Conservation (phyloP, 345 rosid species). For the Camelina laxa region DNA sequence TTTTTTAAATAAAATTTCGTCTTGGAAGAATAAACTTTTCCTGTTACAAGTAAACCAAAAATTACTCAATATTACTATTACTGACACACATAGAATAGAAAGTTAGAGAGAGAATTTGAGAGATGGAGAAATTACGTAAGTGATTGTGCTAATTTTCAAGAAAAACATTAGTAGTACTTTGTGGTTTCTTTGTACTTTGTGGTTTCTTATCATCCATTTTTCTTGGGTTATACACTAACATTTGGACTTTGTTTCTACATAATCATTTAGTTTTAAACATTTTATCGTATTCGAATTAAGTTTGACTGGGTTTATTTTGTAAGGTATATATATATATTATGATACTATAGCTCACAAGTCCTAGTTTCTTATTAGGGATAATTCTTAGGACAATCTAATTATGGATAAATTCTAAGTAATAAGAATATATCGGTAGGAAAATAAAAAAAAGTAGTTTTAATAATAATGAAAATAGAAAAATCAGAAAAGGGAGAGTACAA, state of each 20-base stretch:
- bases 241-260: constrained; percentile 1
- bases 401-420: constrained; percentile 2
- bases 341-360: background rate
- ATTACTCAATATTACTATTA: constrained; percentile 48
- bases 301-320: background rate
- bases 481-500: constrained; percentile 40
- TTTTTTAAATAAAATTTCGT: background rate
- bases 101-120: constrained; percentile 42
- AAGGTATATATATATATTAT: background rate
- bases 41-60: constrained; percentile 49
- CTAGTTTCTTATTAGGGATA: constrained; percentile 14
- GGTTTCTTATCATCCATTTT: constrained; percentile 44
- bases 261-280: background rate
- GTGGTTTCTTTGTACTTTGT: constrained; percentile 41
- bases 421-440: background rate
- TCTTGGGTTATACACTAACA: constrained; percentile 8
- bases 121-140: constrained; percentile 31
- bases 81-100: constrained; percentile 48
- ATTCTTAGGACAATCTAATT: constrained; percentile 26
- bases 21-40: constrained; percentile 74
- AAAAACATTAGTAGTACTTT: constrained; percentile 28
- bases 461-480: background rate
- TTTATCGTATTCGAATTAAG: background rate
- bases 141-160: constrained; percentile 17
- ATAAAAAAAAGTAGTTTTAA: background rate